Percentiles rank a stretch among this genome's conserved stretches.
Evolutionary conservation across 345 rosid genomes (phyloP).

Genomic region (Syzygium jambos): DNA sequence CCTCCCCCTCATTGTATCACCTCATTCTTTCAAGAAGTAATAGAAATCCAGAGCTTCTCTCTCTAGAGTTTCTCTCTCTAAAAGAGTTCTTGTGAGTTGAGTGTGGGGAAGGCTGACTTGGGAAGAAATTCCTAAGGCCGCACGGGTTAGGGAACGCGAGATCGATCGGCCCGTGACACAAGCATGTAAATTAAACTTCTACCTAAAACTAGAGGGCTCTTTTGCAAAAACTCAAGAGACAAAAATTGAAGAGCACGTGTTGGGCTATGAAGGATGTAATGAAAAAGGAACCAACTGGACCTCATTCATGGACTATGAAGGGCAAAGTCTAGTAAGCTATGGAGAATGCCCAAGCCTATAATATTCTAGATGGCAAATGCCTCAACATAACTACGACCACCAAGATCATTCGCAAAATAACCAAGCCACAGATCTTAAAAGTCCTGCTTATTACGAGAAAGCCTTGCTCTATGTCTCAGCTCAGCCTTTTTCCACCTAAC

Average conservation of each 20-base stretch:
- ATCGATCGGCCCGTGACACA: no score
- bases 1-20: no score
- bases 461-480: slow-evolving; percentile 83
- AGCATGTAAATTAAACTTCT: no score
- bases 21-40: no score
- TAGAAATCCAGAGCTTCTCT: no score
- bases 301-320: not conserved
- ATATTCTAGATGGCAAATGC: not conserved
- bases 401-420: not conserved
- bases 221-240: no score
- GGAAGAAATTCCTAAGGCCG: no score
- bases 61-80: no score
- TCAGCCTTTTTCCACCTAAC: slow-evolving; percentile 95
- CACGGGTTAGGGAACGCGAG: no score
- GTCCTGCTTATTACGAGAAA: slow-evolving; percentile 63
- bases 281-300: not conserved
- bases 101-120: no score
- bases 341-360: not conserved
- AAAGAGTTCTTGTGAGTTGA: no score
- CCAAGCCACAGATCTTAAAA: not conserved
- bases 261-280: not conserved
- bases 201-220: no score
- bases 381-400: not conserved
- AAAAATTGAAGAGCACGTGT: not conserved
- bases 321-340: not conserved